Base-by-base conservation (phyloP, 805 yeast species). In the Candida qinlingensis region DNA sequence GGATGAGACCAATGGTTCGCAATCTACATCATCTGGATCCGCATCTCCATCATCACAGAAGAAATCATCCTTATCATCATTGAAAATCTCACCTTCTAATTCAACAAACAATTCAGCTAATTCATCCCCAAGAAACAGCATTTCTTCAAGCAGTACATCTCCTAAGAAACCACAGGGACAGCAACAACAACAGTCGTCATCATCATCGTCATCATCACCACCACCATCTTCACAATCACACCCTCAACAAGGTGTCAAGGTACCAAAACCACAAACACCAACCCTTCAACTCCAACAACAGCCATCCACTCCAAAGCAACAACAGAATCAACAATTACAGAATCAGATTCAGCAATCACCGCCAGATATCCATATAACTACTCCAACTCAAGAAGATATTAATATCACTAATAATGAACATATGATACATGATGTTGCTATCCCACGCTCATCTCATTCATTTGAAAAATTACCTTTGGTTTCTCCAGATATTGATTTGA, bases 401-500 rank as follows among this genome's bases (percentile, higher is more conserved):
- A 33, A 27, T 38, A 11, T 40, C 35, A 31, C 37, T 27, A n/a
- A 26, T 41, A 19, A 29, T 29, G 39, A 37, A 39, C 52, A 31
- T 42, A 35, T 43, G 34, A 44, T 42, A 4, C 30, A 45, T 25
- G 54, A 59, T 41, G 52, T 54, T 33, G 42, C 52, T 44, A 67
- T 69, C 50, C 73, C 76, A 49, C 65, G 71, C 41, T 67, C 75
- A 8, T 71, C 81, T 36, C 79, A 74, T 57, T 77, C 79, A 33
- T 74, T 75, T 61, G 87, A 75, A 60, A 73, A 78, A 58, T 67
- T 80, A 48, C 77, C 81, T 7, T 73, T 84, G 3, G 85, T 85
- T 35, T 73, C 85, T 56, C 74, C 78, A 52, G 88, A 87, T 56
- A 75, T 91, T 49, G 98, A 91, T 60, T 76, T 91, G 57, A 85